Evolutionary conservation across 805 yeast genomes (phyloP).

Genomic region (Blastobotrys chiropterorum): DNA sequence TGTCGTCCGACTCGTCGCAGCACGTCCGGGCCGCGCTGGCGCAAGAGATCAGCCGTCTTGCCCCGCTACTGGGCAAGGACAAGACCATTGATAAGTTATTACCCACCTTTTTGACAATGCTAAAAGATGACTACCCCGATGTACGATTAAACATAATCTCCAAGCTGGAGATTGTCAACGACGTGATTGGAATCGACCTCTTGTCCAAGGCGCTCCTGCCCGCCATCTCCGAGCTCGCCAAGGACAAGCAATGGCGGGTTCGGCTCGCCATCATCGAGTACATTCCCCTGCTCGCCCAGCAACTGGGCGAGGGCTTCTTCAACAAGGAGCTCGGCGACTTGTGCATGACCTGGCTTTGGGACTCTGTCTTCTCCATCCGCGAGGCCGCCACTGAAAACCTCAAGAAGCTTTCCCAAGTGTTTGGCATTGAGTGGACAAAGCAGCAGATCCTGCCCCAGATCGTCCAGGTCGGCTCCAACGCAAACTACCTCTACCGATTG

Average conservation of each 20-base stretch:
- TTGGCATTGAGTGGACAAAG: slow-evolving; percentile 93
- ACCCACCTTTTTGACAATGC: slow-evolving; percentile 87
- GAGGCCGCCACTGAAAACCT: slow-evolving; percentile 90
- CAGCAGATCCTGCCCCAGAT: slow-evolving; percentile 74
- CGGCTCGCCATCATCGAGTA: slow-evolving; percentile 94
- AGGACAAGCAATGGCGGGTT: slow-evolving; percentile 96
- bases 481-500: slow-evolving; percentile 83
- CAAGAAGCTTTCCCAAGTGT: slow-evolving; percentile 70
- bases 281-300: slow-evolving; percentile 89
- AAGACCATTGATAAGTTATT: slow-evolving; percentile 73
- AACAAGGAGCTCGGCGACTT: slow-evolving; percentile 85
- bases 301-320: slow-evolving; percentile 87
- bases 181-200: slow-evolving; percentile 85
- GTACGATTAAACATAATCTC: slow-evolving; percentile 92
- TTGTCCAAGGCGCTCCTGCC: slow-evolving; percentile 85
- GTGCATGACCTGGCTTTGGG: slow-evolving; percentile 98
- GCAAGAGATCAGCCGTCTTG: slow-evolving; percentile 75
- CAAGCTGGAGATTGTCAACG: slow-evolving; percentile 84
- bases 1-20: slow-evolving; percentile 88
- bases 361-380: slow-evolving; percentile 91
- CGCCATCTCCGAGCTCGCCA: slow-evolving; percentile 92
- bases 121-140: slow-evolving; percentile 94
- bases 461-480: slow-evolving; percentile 45
- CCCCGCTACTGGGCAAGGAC: slow-evolving; percentile 80
- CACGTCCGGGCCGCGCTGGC: slow-evolving; percentile 92